Percentiles rank a stretch among this genome's conserved stretches.
These are phyloP conservation scores for Nidula niveotomentosa DNA, from an alignment of 1,284 basidiomycete species.

Conservation along the genomic window DNA sequence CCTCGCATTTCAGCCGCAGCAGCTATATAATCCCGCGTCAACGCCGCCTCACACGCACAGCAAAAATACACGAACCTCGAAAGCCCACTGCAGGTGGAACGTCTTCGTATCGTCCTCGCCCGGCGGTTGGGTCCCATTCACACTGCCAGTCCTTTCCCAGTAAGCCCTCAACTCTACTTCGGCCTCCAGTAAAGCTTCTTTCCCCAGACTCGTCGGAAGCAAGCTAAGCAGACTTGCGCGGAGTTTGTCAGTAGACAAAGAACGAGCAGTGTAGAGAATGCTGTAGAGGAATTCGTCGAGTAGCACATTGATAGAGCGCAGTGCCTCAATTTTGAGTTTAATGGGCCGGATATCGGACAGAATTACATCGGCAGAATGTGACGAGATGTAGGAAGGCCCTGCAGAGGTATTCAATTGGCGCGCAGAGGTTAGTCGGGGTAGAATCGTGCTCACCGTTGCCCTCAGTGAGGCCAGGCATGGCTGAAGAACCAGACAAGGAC, in stretches of 20 bases:
- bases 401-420: slow-evolving; percentile 6
- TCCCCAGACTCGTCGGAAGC: slow-evolving; percentile 78
- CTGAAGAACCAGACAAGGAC: slow-evolving; percentile 13
- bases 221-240: slow-evolving; percentile 73
- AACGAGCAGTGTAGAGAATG: slow-evolving; percentile 69
- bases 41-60: background rate
- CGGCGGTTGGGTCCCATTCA: slow-evolving; percentile 29
- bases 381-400: slow-evolving; percentile 75
- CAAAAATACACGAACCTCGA: slow-evolving; percentile 54
- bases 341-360: slow-evolving; percentile 91
- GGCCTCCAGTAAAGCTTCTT: slow-evolving; percentile 89
- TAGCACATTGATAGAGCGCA: slow-evolving; percentile 78
- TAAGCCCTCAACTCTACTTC: slow-evolving; percentile 89
- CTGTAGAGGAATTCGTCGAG: slow-evolving; percentile 87
- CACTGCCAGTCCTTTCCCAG: slow-evolving; percentile 65
- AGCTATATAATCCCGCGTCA: slow-evolving; percentile 40
- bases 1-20: slow-evolving; percentile 79
- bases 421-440: background rate
- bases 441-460: slow-evolving; percentile 28
- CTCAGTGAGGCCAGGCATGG: slow-evolving; percentile 36
- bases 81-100: slow-evolving; percentile 72
- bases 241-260: slow-evolving; percentile 75
- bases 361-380: slow-evolving; percentile 83
- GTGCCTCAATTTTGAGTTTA: slow-evolving; percentile 72
- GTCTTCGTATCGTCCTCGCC: slow-evolving; percentile 45